Percentiles rank a stretch among this genome's conserved stretches.
phyloP scores from a whole-genome alignment of 2,329 filamentous ascomycete genomes.

The Botrytis deweyae region DNA sequence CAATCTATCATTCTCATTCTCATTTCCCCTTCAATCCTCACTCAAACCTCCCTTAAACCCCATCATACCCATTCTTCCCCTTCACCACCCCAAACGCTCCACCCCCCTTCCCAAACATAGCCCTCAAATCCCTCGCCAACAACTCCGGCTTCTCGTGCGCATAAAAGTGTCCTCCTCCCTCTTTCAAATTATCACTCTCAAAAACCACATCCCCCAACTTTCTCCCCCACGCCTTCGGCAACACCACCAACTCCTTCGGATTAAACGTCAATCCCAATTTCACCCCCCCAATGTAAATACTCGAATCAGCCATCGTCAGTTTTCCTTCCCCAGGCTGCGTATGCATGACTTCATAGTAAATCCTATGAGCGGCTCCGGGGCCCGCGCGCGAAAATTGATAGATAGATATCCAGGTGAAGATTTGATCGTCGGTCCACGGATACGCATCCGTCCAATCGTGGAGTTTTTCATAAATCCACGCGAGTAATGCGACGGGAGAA shows the following conservation, averaged over 20 bases:
- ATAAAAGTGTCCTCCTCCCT: conserved; percentile 55
- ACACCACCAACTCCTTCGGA: conserved; percentile 55
- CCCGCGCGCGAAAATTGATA: conserved; percentile 72
- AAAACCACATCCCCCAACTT: conserved; percentile 61
- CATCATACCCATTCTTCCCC: conserved; percentile 36
- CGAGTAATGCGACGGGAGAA: conserved; percentile 66
- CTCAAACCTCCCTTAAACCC: not conserved
- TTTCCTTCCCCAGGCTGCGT: conserved; percentile 31
- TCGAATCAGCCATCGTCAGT: conserved; percentile 36
- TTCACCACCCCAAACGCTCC: conserved; percentile 43
- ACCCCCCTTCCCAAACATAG: conserved; percentile 57
- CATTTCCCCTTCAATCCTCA: too few species aligned
- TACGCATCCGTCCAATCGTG: conserved; percentile 74
- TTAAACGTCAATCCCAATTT: conserved; percentile 52
- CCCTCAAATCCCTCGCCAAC: conserved; percentile 52
- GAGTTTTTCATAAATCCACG: conserved; percentile 81
- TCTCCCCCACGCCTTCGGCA: conserved; percentile 56
- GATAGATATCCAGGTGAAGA: conserved; percentile 71
- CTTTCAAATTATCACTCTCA: conserved; percentile 42
- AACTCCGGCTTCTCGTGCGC: conserved; percentile 56
- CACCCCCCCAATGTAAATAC: conserved; percentile 28
- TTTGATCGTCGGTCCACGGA: conserved; percentile 73
- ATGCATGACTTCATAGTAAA: conserved; percentile 69
- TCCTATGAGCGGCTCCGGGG: conserved; percentile 62
- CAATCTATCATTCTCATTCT: not conserved